Evolutionary conservation across 352 stramenopile species (phyloP), one percentile per base, ranked within the genome.

Genomic region (Phytopythium vexans): DNA sequence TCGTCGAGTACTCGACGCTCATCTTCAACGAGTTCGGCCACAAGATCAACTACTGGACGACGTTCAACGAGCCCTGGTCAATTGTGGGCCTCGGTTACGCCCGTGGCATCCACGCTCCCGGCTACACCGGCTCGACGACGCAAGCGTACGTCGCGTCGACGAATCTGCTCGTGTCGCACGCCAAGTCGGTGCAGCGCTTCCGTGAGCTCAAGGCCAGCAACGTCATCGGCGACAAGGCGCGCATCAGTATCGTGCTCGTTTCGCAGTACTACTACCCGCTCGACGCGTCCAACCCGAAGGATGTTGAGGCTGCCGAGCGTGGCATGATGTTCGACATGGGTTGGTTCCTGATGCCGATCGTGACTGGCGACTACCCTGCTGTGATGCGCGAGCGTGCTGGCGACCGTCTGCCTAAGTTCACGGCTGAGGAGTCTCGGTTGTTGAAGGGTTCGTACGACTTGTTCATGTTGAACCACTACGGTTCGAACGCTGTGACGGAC

Each of bases 401-500:
- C 8, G 68, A 80, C 34, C 74, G 88, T 8, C 66, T 98, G 37
- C 94, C 94, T 5, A 47, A 43, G 15, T 98, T 98, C 62, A 96
- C 92, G 12, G 14, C 54, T 12, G 68, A 86, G 16, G 74, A 97
- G 54, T 52, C 77, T 21, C 65, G 69, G 32, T 31, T 88, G 35
- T 50, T 98, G 11, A 71, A 74, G 35, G 79, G 75, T 8, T 96
- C 84, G 16, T 83, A 82, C 58, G 95, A 99, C 51, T 89, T 98
- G 45, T 86, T 98, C 53, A 97, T 96, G 49, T 66, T 98, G 5
- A 98, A 98, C 65, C 88, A 98, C 66, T 98, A 98, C 71, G 71
- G 62, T 12, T 80, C 77, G 15, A 77, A 74, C 49, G 54, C 70
- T 3, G 79, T 86, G 41, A 84, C 73, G 0, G 69, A 92, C 62